Evolutionary conservation across 2,329 filamentous ascomycete species (phyloP), one percentile per base, ranked within the genome.

Genomic region (Fusarium nematophilum): DNA sequence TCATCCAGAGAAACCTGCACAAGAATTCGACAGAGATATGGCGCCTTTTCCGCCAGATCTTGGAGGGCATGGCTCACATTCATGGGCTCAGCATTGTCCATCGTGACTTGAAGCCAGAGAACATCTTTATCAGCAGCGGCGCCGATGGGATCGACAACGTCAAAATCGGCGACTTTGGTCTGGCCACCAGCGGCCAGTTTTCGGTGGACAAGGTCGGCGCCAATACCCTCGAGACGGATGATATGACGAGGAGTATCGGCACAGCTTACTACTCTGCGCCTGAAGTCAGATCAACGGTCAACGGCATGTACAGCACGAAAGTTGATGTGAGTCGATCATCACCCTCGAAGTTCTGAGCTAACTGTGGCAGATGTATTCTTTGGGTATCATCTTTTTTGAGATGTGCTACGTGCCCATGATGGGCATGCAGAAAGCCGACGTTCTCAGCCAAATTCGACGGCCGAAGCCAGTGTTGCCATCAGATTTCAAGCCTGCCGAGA

Each of bases 321-420:
- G 93, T 98, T 1, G 95, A 99, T 78, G 87, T 89, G 75, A 80
- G 87, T 81, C 33, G 9, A 40, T 2, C 6, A 9, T 15, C 3
- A 6, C 3, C 9, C 5, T 3, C 1, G 6, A 4, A 15, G 9
- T 29, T 13, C 4, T 44, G 6, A 25, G 15, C 40, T 57, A 48
- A 65, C 63, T 69, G n/a, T 7, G 0, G 1, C 51, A 88, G 84
- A 98, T 99, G 94, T 99, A 95, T 72, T 97, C 94, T 0, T 82
- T 99, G 34, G 95, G 95, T 0, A 91, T 99, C 61, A 98, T 99
- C 53, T 96, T 99, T 77, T 98, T 97, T 66, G 95, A 99, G 75
- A 99, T 99, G 95, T 96, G 91, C 70, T 93, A 88, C 62, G 76
- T 80, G 27, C 81, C 86, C 0, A 84, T 89, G 76, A 80, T 88